These are phyloP conservation scores for Phialophora macrospora DNA, from an alignment of 2,329 filamentous ascomycete genomes.

Conservation along the genomic window DNA sequence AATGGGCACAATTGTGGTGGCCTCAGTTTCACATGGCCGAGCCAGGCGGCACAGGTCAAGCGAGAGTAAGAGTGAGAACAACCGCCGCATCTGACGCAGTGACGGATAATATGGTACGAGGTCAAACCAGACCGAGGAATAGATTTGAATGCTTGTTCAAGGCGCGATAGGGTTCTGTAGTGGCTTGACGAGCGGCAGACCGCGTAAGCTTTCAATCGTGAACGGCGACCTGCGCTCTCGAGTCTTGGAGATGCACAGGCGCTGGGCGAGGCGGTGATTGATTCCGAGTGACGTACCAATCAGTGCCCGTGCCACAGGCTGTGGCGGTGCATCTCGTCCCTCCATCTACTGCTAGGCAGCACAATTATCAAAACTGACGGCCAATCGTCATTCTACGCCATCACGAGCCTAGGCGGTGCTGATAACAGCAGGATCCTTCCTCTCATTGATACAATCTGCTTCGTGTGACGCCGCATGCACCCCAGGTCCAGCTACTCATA, in stretches of 20 bases:
- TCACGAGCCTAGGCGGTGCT: background rate
- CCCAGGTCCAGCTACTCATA: background rate
- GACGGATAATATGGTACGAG: background rate
- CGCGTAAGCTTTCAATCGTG: constrained; percentile 12
- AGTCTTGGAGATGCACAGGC: background rate
- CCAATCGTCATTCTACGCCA: background rate
- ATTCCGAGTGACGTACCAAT: constrained; percentile 4
- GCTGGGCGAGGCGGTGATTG: background rate
- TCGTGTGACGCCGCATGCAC: background rate
- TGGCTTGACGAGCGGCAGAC: constrained; percentile 11
- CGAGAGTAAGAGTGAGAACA: background rate
- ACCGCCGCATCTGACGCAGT: constrained; percentile 7
- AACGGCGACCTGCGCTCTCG: background rate
- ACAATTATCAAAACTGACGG: background rate
- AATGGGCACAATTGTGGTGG: constrained; percentile 10
- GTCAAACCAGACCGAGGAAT: background rate
- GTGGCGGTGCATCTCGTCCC: constrained; percentile 13
- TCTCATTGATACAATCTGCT: background rate
- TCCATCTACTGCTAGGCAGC: constrained; percentile 6
- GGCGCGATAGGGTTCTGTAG: background rate
- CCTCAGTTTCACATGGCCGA: constrained; percentile 26
- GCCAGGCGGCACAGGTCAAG: background rate
- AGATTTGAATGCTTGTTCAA: constrained; percentile 4
- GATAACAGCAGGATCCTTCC: background rate
- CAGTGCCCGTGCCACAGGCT: constrained; percentile 3